Percentiles rank a stretch among this genome's conserved stretches.
Conservation (phyloP, 805 yeast species). For the Jamesozyma piceae region DNA sequence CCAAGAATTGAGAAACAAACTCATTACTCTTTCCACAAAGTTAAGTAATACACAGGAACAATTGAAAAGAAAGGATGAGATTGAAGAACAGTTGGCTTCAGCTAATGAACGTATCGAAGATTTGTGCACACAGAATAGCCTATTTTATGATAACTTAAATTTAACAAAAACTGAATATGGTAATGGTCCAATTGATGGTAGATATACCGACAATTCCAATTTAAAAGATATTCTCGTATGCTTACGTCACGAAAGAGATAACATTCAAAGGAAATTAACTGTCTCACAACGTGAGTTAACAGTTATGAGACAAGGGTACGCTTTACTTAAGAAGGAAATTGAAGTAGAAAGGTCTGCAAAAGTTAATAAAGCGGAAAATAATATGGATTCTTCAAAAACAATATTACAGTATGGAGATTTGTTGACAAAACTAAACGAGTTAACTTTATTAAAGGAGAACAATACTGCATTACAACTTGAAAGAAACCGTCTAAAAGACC, state of each 20-base stretch:
- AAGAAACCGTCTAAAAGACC: not conserved
- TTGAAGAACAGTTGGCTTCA: not conserved
- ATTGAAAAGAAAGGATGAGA: not conserved
- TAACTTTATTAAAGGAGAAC: constrained; percentile 6
- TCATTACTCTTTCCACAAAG: not conserved
- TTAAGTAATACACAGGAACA: not conserved
- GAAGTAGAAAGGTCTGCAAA: not conserved
- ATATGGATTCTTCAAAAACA: not conserved
- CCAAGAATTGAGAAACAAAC: not conserved
- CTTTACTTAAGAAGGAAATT: not conserved
- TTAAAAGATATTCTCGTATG: constrained; percentile 6
- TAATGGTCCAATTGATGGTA: not conserved
- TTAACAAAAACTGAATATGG: not conserved
- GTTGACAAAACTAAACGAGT: not conserved
- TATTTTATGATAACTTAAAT: constrained; percentile 39
- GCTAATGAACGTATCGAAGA: constrained; percentile 38
- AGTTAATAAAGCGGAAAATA: not conserved
- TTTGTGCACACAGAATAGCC: constrained; percentile 55
- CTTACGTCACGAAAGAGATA: constrained; percentile 7
- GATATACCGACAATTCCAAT: not conserved
- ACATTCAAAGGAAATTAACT: not conserved
- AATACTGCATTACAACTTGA: not conserved
- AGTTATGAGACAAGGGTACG: not conserved
- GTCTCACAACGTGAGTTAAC: constrained; percentile 3
- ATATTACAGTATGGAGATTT: not conserved